A percentile compares a stretch with the other conserved stretches of the same genome.
phyloP scores from a whole-genome alignment of 2,329 filamentous ascomycete species.

The Aspergillus aculeatinus region DNA sequence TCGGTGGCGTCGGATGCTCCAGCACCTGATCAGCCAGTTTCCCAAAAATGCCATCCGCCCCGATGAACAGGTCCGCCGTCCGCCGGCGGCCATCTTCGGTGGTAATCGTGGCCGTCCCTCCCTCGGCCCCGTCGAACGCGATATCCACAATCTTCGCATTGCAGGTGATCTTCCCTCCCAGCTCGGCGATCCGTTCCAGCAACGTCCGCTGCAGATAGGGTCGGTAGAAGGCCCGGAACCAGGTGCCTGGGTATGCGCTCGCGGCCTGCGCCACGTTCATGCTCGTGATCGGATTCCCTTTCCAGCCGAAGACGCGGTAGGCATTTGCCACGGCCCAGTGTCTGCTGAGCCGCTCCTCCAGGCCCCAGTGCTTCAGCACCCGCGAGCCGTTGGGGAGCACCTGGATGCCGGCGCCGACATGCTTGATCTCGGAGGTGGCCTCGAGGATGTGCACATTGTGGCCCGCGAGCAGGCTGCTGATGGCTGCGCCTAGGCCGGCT shows the following conservation, averaged over 20 bases:
- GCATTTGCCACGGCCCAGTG: conserved; percentile 2
- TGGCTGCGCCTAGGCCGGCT: conserved; percentile 24
- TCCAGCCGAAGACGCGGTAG: conserved; percentile 10
- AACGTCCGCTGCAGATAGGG: conserved; percentile 5
- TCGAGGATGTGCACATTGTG: conserved; percentile 26
- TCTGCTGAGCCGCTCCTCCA: not conserved
- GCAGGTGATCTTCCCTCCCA: not conserved
- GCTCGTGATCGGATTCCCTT: conserved; percentile 1
- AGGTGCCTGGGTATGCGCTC: not conserved
- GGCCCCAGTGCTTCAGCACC: conserved; percentile 11
- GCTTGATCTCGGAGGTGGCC: conserved; percentile 21
- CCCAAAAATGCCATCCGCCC: conserved; percentile 26
- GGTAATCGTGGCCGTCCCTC: not conserved
- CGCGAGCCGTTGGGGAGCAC: conserved; percentile 24
- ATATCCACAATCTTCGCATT: not conserved
- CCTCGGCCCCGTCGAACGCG: not conserved
- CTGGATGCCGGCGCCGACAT: conserved; percentile 29
- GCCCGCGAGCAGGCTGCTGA: conserved; percentile 22
- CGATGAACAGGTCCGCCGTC: conserved; percentile 17
- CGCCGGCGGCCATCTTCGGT: not conserved
- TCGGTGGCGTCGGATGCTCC: conserved; percentile 25
- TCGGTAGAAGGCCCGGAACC: conserved; percentile 10
- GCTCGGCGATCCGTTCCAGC: not conserved
- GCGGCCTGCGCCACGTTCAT: conserved; percentile 7
- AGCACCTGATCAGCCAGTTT: conserved; percentile 24